Conservation (phyloP, 352 stramenopile species). For the Phytophthora agathidicida region DNA sequence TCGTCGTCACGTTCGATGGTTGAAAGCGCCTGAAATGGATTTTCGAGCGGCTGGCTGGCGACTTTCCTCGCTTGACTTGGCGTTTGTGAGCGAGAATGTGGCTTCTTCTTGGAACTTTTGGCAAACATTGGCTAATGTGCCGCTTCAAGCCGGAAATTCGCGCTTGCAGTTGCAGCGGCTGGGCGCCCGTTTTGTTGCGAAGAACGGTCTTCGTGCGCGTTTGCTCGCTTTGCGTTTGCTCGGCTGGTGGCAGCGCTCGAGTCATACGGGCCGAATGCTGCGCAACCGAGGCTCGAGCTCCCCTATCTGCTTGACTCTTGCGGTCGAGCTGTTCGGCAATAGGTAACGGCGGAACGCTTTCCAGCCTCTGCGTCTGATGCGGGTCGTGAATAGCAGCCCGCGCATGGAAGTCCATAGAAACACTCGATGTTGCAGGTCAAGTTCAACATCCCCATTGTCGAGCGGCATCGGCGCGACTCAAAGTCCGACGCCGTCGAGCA, state of each 20-base stretch:
- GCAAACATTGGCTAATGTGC: slow-evolving; percentile 18
- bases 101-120: slow-evolving; percentile 16
- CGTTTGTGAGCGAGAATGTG: slow-evolving; percentile 24
- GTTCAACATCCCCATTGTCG: too few relatives aligned
- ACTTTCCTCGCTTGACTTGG: slow-evolving; percentile 8
- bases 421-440: background rate
- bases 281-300: background rate
- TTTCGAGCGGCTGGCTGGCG: slow-evolving; percentile 6
- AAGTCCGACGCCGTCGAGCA: too few relatives aligned
- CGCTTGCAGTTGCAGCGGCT: background rate
- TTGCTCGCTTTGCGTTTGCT: background rate
- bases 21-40: slow-evolving; percentile 21
- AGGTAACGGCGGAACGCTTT: slow-evolving; percentile 5
- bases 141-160: slow-evolving; percentile 6
- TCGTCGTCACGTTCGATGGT: slow-evolving; percentile 9
- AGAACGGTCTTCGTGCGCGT: too few relatives aligned
- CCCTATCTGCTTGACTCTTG: slow-evolving; percentile 4
- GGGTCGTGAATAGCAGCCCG: slow-evolving; percentile 3
- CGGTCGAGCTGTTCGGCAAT: background rate
- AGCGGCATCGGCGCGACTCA: too few relatives aligned
- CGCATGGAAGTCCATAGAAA: too few relatives aligned
- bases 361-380: slow-evolving; percentile 16
- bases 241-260: slow-evolving; percentile 11
- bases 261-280: slow-evolving; percentile 19
- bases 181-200: background rate